Base-by-base conservation (phyloP, 2,329 filamentous ascomycete species). In the Westerdykella sp. region DNA sequence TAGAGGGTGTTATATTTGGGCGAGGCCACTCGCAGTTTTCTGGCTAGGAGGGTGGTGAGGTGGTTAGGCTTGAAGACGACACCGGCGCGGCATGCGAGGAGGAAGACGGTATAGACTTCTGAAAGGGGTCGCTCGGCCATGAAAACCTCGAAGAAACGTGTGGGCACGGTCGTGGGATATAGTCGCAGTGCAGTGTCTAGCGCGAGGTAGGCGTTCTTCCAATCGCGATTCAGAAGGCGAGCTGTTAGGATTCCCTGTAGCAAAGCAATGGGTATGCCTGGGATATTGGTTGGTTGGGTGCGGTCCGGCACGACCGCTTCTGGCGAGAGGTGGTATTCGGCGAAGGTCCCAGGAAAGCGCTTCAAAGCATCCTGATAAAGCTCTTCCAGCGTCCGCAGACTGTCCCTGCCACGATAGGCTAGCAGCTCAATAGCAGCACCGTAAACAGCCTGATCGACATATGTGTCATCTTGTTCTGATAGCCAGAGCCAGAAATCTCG, bases 391-490 rank as follows among this genome's bases (percentile, higher is more conserved):
- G 70, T 65, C 10, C 58, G 47, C 0, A 76, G 59, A 3, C 53
- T 50, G 39, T 58, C 56, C n/a, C 51, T 41, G 11, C 69, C 66
- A 39, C 69, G 63, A 12, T 66, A 65, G 10, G 72, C 69, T 40
- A 75, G 56, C 34, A 74, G 55, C 48, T 76, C 72, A 23, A 78
- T 74, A 1, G 71, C 73, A 6, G 68, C 68, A 5, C 73, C 74
- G 46, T 76, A 77, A 0, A 73, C 69, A 4, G 63, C 56, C 13
- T 62, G 54, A 40, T 69, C 66, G 9, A 73, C 63, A 39, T 67
- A 66, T 5, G 59, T 54, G 14, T 73, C 66, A 37, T 69, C 66
- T 48, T 73, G 68, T 4, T 55, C 44, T 18, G 61, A 49, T 12
- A 77, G 60, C 73, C 73, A 77, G 15, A 60, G 50, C 74, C 74